Evolutionary conservation across 768 basidiomycete genomes (phyloP).

Genomic region (Asterophora lycoperdoides): DNA sequence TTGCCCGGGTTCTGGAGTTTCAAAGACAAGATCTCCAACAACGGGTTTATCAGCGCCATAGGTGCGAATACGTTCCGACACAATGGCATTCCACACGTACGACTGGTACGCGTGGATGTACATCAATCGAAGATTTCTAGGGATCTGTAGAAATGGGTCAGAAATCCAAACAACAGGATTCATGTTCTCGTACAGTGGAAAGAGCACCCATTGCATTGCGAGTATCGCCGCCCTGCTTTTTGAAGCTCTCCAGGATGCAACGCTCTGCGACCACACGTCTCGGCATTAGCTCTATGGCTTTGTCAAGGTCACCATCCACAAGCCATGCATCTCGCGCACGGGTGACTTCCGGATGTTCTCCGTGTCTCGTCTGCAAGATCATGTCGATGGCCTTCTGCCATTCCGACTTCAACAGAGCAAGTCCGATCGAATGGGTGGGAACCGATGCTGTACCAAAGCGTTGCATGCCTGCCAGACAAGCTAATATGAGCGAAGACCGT

Average conservation of each 20-base stretch:
- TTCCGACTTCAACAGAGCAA: slow-evolving; percentile 83
- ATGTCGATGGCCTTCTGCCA: slow-evolving; percentile 86
- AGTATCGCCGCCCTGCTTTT: slow-evolving; percentile 72
- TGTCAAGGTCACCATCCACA: slow-evolving; percentile 74
- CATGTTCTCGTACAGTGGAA: slow-evolving; percentile 54
- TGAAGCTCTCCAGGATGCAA: slow-evolving; percentile 85
- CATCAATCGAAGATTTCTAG: slow-evolving; percentile 91
- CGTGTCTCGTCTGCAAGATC: slow-evolving; percentile 77
- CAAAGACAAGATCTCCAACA: slow-evolving; percentile 89
- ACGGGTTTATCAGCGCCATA: slow-evolving; percentile 73
- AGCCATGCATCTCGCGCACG: slow-evolving; percentile 85
- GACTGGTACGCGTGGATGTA: slow-evolving; percentile 99
- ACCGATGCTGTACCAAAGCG: slow-evolving; percentile 96
- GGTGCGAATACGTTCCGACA: slow-evolving; percentile 84
- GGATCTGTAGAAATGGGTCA: slow-evolving; percentile 57
- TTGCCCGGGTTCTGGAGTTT: slow-evolving; percentile 34
- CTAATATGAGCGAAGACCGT: slow-evolving; percentile 10
- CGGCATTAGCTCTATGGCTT: slow-evolving; percentile 83
- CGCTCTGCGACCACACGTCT: slow-evolving; percentile 91
- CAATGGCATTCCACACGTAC: slow-evolving; percentile 97
- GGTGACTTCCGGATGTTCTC: slow-evolving; percentile 90
- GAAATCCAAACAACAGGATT: neutral
- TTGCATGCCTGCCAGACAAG: slow-evolving; percentile 75
- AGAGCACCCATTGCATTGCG: slow-evolving; percentile 85
- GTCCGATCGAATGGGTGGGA: slow-evolving; percentile 91